phyloP scores from a whole-genome alignment of 2,329 filamentous ascomycete genomes.

The Clonostachys rhizophaga region DNA sequence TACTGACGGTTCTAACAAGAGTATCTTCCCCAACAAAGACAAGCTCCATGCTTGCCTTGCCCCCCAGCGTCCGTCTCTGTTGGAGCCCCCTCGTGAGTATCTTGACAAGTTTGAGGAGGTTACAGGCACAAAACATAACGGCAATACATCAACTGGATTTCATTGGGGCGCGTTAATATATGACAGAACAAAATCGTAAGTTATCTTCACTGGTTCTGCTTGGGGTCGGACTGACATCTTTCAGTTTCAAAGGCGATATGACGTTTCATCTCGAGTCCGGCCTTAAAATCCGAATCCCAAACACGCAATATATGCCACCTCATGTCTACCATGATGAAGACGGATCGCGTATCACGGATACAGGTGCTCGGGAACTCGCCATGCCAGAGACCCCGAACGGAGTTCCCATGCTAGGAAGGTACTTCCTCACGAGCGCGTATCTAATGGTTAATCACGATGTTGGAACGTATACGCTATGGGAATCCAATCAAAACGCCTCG shows the following conservation, averaged over 20 bases:
- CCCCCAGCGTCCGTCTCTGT: conserved; percentile 18
- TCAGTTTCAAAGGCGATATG: conserved; percentile 17
- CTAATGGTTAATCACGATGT: conserved; percentile 27
- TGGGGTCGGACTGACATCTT: neutral
- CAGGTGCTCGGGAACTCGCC: conserved; percentile 12
- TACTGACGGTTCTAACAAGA: conserved; percentile 13
- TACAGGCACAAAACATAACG: conserved; percentile 4
- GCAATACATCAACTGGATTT: conserved; percentile 3
- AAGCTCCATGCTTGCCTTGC: conserved; percentile 18
- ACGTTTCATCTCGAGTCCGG: conserved; percentile 18
- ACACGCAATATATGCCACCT: conserved; percentile 19
- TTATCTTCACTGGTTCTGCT: neutral
- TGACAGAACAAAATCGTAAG: conserved; percentile 7
- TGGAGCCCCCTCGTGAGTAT: conserved; percentile 14
- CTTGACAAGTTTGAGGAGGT: conserved; percentile 11
- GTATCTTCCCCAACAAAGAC: conserved; percentile 15
- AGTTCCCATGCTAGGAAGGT: conserved; percentile 18
- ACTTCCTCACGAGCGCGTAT: conserved; percentile 25
- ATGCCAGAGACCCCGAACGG: conserved; percentile 11
- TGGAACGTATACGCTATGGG: conserved; percentile 23
- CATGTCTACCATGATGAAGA: conserved; percentile 15
- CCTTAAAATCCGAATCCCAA: conserved; percentile 18
- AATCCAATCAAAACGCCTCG: conserved; percentile 17
- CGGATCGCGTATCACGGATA: conserved; percentile 12
- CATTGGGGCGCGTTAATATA: conserved; percentile 9